Percentiles rank a stretch among this genome's conserved stretches.
Conservation (phyloP, 768 basidiomycete genomes). For the Tricholoma furcatifolium region DNA sequence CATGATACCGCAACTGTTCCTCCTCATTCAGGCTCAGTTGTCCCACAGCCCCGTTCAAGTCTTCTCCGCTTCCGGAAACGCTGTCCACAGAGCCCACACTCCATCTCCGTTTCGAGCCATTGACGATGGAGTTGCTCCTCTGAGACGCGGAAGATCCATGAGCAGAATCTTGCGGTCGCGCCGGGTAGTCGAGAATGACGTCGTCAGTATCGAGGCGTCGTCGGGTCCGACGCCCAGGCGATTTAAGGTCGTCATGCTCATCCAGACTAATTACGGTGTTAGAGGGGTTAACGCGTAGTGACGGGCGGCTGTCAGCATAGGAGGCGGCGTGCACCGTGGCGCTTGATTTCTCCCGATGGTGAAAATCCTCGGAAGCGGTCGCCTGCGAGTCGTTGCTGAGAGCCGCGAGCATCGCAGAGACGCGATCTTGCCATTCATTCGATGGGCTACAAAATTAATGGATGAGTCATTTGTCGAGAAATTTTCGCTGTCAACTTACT, state of each 20-base stretch:
- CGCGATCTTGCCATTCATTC: constrained; percentile 81
- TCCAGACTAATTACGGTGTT: constrained; percentile 3
- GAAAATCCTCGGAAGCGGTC: background rate
- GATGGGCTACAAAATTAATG: constrained; percentile 56
- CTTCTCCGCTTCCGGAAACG: constrained; percentile 37
- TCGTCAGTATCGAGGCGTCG: constrained; percentile 44
- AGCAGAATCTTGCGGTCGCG: constrained; percentile 14
- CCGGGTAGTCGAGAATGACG: constrained; percentile 16
- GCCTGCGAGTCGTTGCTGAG: background rate
- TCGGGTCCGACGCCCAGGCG: constrained; percentile 46
- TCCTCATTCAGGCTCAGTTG: constrained; percentile 89
- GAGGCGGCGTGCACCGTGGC: constrained; percentile 5
- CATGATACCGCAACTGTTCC: constrained; percentile 82
- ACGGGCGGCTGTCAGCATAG: constrained; percentile 7
- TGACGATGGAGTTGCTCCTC: constrained; percentile 9
- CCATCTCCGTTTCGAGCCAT: constrained; percentile 18
- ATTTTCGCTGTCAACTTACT: constrained; percentile 41
- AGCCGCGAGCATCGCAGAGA: constrained; percentile 38
- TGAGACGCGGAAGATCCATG: constrained; percentile 22
- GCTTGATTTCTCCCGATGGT: constrained; percentile 9
- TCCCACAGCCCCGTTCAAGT: constrained; percentile 68
- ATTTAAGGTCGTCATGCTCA: constrained; percentile 26
- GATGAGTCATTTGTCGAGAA: background rate
- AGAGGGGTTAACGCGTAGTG: constrained; percentile 18
- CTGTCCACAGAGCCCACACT: constrained; percentile 34